These are phyloP conservation scores for Datura wrightii DNA, from an alignment of 257 asterid genomes.

Conservation along the genomic window DNA sequence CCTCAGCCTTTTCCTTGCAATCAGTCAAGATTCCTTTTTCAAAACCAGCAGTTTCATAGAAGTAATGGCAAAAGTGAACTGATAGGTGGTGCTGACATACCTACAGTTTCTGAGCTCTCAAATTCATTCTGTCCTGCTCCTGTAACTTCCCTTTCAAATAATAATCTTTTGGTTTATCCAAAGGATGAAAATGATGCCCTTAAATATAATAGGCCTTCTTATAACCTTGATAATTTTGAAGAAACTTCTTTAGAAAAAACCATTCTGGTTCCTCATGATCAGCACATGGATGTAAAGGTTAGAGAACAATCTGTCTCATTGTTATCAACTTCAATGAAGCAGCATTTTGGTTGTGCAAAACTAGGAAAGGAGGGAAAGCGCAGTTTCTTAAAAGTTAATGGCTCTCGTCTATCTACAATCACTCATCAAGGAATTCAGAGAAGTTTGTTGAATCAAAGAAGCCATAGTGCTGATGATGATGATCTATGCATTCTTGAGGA, in stretches of 20 bases:
- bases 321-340: conserved; percentile 42
- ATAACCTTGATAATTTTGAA: conserved; percentile 40
- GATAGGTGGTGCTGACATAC: conserved; percentile 40
- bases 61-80: conserved; percentile 36
- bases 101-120: conserved; percentile 35
- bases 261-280: conserved; percentile 42
- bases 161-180: conserved; percentile 40
- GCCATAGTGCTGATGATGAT: conserved; percentile 54
- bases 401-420: conserved; percentile 38
- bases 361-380: conserved; percentile 39
- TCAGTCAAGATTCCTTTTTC: conserved; percentile 30
- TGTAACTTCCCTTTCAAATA: conserved; percentile 39
- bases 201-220: conserved; percentile 44
- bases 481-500: conserved; percentile 80
- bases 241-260: conserved; percentile 37
- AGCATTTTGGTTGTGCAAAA: conserved; percentile 34
- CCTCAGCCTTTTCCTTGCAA: conserved; percentile 33
- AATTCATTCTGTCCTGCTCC: conserved; percentile 41
- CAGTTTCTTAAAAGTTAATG: conserved; percentile 37
- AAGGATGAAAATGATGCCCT: conserved; percentile 45
- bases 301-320: conserved; percentile 37
- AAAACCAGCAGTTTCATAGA: conserved; percentile 33
- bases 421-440: conserved; percentile 49
- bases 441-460: conserved; percentile 40
- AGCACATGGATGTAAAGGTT: conserved; percentile 36